Conservation (phyloP, 2,329 filamentous ascomycete species). For the Fusarium nisikadoi region DNA sequence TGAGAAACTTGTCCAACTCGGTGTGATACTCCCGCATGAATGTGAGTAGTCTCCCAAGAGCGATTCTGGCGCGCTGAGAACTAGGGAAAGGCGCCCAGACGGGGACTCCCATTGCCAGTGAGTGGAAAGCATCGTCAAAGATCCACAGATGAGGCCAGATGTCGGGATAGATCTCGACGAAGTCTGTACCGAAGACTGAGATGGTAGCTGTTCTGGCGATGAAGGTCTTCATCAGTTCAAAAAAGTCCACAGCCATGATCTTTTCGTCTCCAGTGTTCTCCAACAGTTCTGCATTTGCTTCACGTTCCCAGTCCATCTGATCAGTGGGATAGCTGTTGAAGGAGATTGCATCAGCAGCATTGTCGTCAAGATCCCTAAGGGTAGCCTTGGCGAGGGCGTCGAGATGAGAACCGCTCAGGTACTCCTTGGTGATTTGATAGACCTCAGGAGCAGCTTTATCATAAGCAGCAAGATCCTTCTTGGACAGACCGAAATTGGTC, state of each 20-base stretch:
- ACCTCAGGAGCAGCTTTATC: constrained; percentile 45
- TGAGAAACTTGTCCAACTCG: constrained; percentile 49
- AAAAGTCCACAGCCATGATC: constrained; percentile 50
- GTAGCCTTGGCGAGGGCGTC: constrained; percentile 33
- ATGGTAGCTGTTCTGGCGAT: constrained; percentile 49
- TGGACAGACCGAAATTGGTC: constrained; percentile 49
- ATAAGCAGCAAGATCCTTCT: constrained; percentile 47
- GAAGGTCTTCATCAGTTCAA: constrained; percentile 50
- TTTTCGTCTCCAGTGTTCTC: constrained; percentile 37
- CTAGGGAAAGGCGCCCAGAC: constrained; percentile 49
- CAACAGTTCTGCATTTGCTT: constrained; percentile 47
- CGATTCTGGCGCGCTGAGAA: constrained; percentile 47
- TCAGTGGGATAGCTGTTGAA: constrained; percentile 53
- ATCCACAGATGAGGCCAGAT: constrained; percentile 53
- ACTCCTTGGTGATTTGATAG: constrained; percentile 41
- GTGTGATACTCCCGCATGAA: constrained; percentile 50
- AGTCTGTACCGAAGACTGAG: constrained; percentile 54
- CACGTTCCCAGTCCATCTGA: constrained; percentile 53
- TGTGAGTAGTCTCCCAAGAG: constrained; percentile 43
- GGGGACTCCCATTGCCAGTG: constrained; percentile 47
- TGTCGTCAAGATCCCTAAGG: constrained; percentile 41
- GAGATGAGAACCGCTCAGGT: constrained; percentile 43
- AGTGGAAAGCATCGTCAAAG: constrained; percentile 50
- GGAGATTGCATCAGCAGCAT: constrained; percentile 51
- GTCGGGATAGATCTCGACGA: constrained; percentile 54